phyloP scores from a whole-genome alignment of 495 filamentous ascomycete genomes.

The Penicillium silybi region DNA sequence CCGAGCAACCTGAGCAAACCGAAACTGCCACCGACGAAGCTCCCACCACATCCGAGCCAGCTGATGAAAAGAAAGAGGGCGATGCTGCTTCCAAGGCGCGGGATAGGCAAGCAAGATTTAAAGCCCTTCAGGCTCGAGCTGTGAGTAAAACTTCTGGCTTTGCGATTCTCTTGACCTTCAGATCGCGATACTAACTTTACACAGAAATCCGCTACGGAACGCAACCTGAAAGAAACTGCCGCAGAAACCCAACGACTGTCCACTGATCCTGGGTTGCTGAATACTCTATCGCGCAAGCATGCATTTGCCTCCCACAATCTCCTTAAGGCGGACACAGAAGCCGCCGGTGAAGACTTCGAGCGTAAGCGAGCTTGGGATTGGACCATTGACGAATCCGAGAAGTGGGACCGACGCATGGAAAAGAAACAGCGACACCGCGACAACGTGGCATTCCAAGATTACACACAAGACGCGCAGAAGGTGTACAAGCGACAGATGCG shows the following conservation, averaged over 20 bases:
- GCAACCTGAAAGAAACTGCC: constrained; percentile 79
- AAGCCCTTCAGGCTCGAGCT: constrained; percentile 78
- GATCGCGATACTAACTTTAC: constrained; percentile 13
- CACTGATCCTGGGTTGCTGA: constrained; percentile 68
- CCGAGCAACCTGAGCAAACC: constrained; percentile 9
- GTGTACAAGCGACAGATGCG: constrained; percentile 89
- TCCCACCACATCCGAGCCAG: constrained; percentile 4
- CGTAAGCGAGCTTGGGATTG: constrained; percentile 98
- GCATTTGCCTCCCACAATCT: constrained; percentile 89
- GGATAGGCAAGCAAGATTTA: constrained; percentile 55
- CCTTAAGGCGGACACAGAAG: constrained; percentile 83
- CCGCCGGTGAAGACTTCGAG: constrained; percentile 87
- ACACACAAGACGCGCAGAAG: constrained; percentile 79
- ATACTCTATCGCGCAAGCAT: constrained; percentile 70
- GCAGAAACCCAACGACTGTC: constrained; percentile 77
- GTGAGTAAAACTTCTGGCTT: constrained; percentile 28
- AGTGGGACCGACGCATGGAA: constrained; percentile 84
- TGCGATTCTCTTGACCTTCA: not conserved
- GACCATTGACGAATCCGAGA: constrained; percentile 89
- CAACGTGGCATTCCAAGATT: constrained; percentile 87
- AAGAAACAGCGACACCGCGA: constrained; percentile 83
- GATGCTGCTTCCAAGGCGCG: constrained; percentile 30
- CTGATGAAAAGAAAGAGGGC: constrained; percentile 21
- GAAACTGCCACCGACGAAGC: constrained; percentile 5
- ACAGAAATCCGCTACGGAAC: constrained; percentile 67